A percentile compares a stretch with the other conserved stretches of the same genome.
Evolutionary conservation across 805 yeast genomes (phyloP).

Genomic region (Candida taoyuanica): DNA sequence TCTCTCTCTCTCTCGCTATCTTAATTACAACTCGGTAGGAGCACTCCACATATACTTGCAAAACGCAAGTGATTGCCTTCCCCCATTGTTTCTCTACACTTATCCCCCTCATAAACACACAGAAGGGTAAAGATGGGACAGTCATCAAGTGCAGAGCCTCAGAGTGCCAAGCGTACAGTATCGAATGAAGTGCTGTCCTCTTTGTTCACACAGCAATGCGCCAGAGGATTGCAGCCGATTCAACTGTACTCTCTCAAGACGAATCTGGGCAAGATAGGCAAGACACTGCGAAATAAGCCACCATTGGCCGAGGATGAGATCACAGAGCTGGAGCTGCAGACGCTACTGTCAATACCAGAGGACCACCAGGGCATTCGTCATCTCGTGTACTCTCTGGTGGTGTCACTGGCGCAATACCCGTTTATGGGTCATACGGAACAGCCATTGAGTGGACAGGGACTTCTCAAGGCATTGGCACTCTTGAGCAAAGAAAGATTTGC

Average conservation of each 20-base stretch:
- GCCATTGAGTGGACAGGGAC: constrained; percentile 32
- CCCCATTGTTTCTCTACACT: background rate
- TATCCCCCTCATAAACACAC: background rate
- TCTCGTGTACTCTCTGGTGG: constrained; percentile 37
- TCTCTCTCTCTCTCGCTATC: background rate
- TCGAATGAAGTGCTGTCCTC: constrained; percentile 22
- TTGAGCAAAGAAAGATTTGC: constrained; percentile 40
- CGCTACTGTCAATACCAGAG: constrained; percentile 35
- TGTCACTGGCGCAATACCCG: constrained; percentile 46
- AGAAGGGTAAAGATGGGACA: constrained; percentile 23
- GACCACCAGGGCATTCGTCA: constrained; percentile 28
- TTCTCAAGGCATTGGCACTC: constrained; percentile 41
- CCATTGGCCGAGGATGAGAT: background rate
- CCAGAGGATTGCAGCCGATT: constrained; percentile 29
- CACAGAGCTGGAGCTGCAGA: constrained; percentile 23
- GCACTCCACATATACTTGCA: no score
- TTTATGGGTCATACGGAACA: constrained; percentile 28
- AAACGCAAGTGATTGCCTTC: no score
- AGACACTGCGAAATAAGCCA: constrained; percentile 4
- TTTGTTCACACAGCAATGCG: constrained; percentile 31
- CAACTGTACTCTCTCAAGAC: constrained; percentile 31
- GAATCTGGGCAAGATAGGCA: constrained; percentile 21
- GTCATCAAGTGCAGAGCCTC: constrained; percentile 13
- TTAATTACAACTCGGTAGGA: background rate
- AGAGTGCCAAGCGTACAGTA: constrained; percentile 8